Base-by-base conservation (phyloP, 139 green algal genomes). In the Auxenochlorella protothecoides region DNA sequence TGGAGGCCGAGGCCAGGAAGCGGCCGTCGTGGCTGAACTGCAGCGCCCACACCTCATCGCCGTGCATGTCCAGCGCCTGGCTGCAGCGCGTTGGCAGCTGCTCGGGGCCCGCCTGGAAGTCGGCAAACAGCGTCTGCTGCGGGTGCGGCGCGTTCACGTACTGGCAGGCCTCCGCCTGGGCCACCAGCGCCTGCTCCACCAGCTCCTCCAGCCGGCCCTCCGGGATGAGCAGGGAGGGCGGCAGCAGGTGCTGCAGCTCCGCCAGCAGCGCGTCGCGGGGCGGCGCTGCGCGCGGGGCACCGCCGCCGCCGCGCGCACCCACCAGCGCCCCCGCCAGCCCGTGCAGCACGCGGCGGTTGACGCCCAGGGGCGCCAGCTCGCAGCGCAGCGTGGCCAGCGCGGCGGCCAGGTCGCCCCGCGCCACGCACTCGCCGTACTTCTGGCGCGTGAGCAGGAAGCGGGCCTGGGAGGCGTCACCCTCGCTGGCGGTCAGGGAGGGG, bases 1-100 rank as follows among this genome's bases (percentile, higher is more conserved):
- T 95, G 15, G 80, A 89, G 0, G 82, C 88, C 0, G 85, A 85
- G 3, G 91, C 93, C n/a, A 97, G 80, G 75, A 81, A 80, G 8
- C 70, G 78, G 16, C 76, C 68, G 64, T 70, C 64, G 3, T 12
- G 62, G 3, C 65, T 73, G 53, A 82, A 83, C 11, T 69, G 11
- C 3, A 79, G 56, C 8, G 55, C 13, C 79, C 78, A 79, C 44
- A 90, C 86, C 82, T 91, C 83, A 14, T 81, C 80, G 59, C 71
- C 78, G 52, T 83, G 78, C 13, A 61, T 54, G n/a, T 69, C 64
- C 27, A 83, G 62, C 51, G 72, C 72, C 79, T 93, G 86, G 4
- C 16, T 44, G 3, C 27, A 55, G 63, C 70, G 70, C 2, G 80
- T 89, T 52, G 89, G 89, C 63, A 95, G 82, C 74, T 85, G 84